phyloP scores from a whole-genome alignment of 106 monocot genomes.

The Narthecium ossifragum region DNA sequence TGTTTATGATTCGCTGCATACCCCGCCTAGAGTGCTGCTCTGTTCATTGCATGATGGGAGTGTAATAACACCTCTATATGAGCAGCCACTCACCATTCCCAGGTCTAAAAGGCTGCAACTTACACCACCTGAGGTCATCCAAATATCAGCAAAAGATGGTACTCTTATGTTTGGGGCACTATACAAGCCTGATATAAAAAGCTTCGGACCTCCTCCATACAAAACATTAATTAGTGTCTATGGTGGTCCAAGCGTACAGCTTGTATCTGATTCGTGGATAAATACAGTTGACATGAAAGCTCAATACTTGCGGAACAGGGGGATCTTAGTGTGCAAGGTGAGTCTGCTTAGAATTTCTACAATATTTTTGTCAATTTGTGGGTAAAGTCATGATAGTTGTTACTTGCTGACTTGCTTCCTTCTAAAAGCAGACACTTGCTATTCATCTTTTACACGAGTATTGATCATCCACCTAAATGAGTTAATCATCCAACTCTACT shows the following conservation, averaged over 20 bases:
- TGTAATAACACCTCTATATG: slow-evolving; percentile 65
- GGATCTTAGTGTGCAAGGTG: slow-evolving; percentile 97
- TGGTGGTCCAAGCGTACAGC: slow-evolving; percentile 90
- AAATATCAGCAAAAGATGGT: slow-evolving; percentile 63
- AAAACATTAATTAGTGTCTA: slow-evolving; percentile 82
- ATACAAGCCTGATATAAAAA: slow-evolving; percentile 69
- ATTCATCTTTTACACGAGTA: too few relatives aligned
- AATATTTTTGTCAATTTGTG: not conserved
- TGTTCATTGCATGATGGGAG: slow-evolving; percentile 81
- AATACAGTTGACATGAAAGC: slow-evolving; percentile 98
- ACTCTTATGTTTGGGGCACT: slow-evolving; percentile 76
- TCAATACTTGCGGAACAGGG: slow-evolving; percentile 80
- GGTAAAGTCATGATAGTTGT: too few relatives aligned
- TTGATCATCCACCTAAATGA: too few relatives aligned
- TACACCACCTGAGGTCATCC: slow-evolving; percentile 61
- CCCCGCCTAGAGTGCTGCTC: slow-evolving; percentile 62
- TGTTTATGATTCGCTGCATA: slow-evolving; percentile 73
- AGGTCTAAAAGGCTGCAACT: slow-evolving; percentile 37
- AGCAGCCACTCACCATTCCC: slow-evolving; percentile 54
- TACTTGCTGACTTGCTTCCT: too few relatives aligned
- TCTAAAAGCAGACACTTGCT: too few relatives aligned
- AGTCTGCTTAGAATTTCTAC: not conserved
- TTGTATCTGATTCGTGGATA: slow-evolving; percentile 80
- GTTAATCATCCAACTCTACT: too few relatives aligned
- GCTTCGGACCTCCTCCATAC: slow-evolving; percentile 94